Evolutionary conservation across 2,329 filamentous ascomycete species (phyloP).

Genomic region (Claviceps sp.): DNA sequence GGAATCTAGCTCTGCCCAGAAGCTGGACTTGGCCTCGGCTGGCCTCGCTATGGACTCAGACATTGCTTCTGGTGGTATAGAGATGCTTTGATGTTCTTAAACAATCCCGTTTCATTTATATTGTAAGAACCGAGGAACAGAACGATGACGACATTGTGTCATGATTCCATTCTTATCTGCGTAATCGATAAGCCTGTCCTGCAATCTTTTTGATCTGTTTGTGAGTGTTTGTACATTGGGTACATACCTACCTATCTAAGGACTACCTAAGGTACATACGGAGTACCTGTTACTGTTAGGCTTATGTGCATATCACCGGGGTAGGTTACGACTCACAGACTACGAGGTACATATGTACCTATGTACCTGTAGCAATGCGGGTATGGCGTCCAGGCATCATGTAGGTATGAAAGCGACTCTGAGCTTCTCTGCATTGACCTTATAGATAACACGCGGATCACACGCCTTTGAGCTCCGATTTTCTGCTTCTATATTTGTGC

Average conservation of each 20-base stretch:
- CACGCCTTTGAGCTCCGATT: background rate
- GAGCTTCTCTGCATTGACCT: too few species aligned
- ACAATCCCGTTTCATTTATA: too few species aligned
- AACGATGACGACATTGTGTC: background rate
- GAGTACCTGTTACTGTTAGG: background rate
- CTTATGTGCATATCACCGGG: too few species aligned
- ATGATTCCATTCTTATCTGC: background rate
- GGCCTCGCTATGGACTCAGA: background rate
- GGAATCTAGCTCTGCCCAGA: conserved; percentile 26
- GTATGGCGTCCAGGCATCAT: too few species aligned
- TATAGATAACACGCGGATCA: too few species aligned
- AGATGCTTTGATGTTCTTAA: too few species aligned
- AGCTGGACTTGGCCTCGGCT: conserved; percentile 9
- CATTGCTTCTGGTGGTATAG: background rate
- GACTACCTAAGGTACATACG: background rate
- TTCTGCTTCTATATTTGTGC: background rate
- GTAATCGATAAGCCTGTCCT: background rate
- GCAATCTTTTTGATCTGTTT: background rate
- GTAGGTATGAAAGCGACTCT: too few species aligned
- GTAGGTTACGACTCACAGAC: too few species aligned
- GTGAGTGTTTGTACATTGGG: background rate
- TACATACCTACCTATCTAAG: too few species aligned
- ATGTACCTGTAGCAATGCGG: too few species aligned
- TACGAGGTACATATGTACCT: too few species aligned
- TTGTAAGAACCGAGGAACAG: background rate